Percentiles rank a stretch among this genome's conserved stretches.
phyloP scores from a whole-genome alignment of 2,329 filamentous ascomycete genomes.

The Diaporthe capsici region DNA sequence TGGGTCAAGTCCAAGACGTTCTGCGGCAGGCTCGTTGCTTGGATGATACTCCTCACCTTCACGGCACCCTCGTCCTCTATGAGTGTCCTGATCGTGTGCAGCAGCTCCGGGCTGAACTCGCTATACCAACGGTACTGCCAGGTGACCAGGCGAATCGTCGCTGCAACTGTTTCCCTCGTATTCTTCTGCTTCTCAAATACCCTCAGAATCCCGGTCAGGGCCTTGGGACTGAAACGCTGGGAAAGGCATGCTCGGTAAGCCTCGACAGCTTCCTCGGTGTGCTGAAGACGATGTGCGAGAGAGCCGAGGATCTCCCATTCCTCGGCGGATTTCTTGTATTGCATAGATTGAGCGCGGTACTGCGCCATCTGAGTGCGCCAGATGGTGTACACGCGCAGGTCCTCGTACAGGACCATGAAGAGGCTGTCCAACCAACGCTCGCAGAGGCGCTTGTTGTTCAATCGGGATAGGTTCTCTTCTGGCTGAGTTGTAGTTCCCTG shows the following conservation, averaged over 20 bases:
- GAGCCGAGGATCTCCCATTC: constrained; percentile 99
- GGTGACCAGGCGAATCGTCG: constrained; percentile 91
- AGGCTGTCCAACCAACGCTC: constrained; percentile 98
- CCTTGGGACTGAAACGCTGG: constrained; percentile 93
- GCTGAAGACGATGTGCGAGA: constrained; percentile 92
- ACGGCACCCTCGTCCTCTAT: constrained; percentile 98
- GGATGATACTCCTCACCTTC: constrained; percentile 96
- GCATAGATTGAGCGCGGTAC: constrained; percentile 91
- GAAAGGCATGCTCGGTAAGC: constrained; percentile 91
- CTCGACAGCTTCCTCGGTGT: constrained; percentile 91
- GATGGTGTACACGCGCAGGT: constrained; percentile 97
- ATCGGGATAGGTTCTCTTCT: constrained; percentile 85
- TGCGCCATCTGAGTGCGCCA: constrained; percentile 99
- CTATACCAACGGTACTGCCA: constrained; percentile 99
- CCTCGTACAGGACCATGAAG: constrained; percentile 99
- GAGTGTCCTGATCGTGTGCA: constrained; percentile 88
- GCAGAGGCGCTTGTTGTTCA: constrained; percentile 97
- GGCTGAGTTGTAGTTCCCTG: constrained; percentile 69
- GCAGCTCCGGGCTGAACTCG: constrained; percentile 94
- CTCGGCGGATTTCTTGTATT: constrained; percentile 96
- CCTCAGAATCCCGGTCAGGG: constrained; percentile 86
- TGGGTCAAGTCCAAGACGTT: constrained; percentile 94
- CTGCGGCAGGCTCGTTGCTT: constrained; percentile 94
- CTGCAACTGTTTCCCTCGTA: constrained; percentile 83
- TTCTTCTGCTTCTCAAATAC: constrained; percentile 84